Evolutionary conservation across 352 stramenopile species (phyloP), one percentile per base, ranked within the genome.

Genomic region (Pythium phragmiticola): DNA sequence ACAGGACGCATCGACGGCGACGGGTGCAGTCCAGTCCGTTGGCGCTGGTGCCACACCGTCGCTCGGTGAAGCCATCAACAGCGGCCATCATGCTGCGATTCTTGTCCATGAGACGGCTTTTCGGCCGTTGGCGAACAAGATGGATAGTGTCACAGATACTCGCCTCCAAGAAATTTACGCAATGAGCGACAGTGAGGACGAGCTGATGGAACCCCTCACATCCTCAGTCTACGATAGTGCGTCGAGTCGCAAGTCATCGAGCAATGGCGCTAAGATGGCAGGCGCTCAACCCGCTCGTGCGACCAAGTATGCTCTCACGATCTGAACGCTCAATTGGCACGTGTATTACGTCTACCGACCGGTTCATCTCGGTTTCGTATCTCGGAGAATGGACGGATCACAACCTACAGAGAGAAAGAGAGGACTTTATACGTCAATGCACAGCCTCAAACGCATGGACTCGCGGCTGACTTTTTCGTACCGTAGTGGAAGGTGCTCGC

Each of bases 181-280:
- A 58, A 92, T 94, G 85, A 94, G 85, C 53, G 85, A 94, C 67
- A 92, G 83, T 28, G 85, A 94, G 64, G 85, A 94, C 53, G 85
- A 94, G 58, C 41, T 83, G 2, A 42, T 94, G 17, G 85, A 94
- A 55, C 74, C 74, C 12, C 62, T 90, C 34, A 84, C 75, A 16
- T 75, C 80, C 0, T 75, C 74, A 0, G 78, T 92, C 19, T 82
- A 81, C 36, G 83, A 92, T 43, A 64, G 57, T 4, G 19, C 68
- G 17, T 57, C 70, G 13, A 48, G 56, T n/a, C 74, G 69, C 36
- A 92, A 89, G 45, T 30, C 62, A 0, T 48, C 61, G 42, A 76
- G 30, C 9, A 57, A 60, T 5, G 69, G n/a, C 56, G 59, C 52
- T 47, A 75, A 72, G 55, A 34, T 57, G 5, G 17, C 41, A 65